Evolutionary conservation across 495 filamentous ascomycete genomes (phyloP), one percentile per base, ranked within the genome.

Genomic region (Neurospora sp.): DNA sequence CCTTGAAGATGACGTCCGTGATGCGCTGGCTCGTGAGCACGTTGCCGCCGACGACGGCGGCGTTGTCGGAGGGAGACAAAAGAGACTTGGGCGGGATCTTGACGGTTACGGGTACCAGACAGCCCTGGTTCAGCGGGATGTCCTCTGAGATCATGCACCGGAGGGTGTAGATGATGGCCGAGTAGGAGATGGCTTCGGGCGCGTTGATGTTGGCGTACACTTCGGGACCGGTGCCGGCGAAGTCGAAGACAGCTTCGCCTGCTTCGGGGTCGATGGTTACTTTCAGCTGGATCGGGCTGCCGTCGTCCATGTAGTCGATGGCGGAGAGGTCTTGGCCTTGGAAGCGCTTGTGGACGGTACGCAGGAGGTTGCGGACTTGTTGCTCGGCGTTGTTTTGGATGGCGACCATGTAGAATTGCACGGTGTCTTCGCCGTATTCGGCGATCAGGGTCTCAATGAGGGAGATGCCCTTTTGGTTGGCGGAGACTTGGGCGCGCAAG

Each of bases 141-240:
- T 98, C 95, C 76, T 95, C 90, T 5, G 89, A 91, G 78, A 99
- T 97, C 77, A 99, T 89, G 81, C 92, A 94, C 27, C 96, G 91
- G 27, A 99, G 87, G 75, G 94, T 94, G 85, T 98, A 99, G 80
- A 99, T 99, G 77, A 98, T 97, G 69, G 96, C 96, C 14, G 90
- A 93, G 83, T 95, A 96, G 2, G 94, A 96, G 69, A 99, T 92
- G 35, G 96, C 94, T 84, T 96, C 89, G 1, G 96, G 96, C 11
- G 96, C 96, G 79, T 99, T 98, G 83, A 92, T 94, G 81, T 97
- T 97, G 72, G 88, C 95, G 80, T 97, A 97, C 35, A 98, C 94
- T 81, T 99, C 92, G 2, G 94, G 92, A 0, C 96, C 96, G 1
- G 96, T 99, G 38, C 95, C 93, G 54, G 81, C 86, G 79, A 98